These are phyloP conservation scores for Ambrosia artemisiifolia DNA, from an alignment of 129 eudicot species.

Conservation along the genomic window DNA sequence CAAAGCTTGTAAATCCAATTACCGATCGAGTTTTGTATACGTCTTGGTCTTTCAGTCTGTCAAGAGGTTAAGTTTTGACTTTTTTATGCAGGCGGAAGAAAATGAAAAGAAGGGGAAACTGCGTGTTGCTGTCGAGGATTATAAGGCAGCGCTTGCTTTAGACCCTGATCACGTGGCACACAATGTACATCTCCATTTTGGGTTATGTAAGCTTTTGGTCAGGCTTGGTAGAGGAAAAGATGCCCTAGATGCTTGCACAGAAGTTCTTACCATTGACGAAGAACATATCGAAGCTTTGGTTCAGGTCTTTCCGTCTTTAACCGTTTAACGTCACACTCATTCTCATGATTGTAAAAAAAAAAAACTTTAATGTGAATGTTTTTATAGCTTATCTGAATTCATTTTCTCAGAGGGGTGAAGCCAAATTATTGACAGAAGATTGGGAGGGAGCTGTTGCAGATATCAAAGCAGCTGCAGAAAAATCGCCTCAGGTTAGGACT, in stretches of 20 bases:
- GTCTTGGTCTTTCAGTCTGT: not conserved
- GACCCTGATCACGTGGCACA: slow-evolving; percentile 77
- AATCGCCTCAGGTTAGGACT: slow-evolving; percentile 78
- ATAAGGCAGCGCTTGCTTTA: slow-evolving; percentile 64
- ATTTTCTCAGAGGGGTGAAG: slow-evolving; percentile 80
- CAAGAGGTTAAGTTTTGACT: not conserved
- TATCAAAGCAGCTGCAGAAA: slow-evolving; percentile 84
- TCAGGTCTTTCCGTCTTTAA: no score
- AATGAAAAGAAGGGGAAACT: slow-evolving; percentile 79
- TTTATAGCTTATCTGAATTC: not conserved
- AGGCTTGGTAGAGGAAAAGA: slow-evolving; percentile 96
- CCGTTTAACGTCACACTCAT: not conserved
- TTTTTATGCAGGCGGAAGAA: slow-evolving; percentile 73
- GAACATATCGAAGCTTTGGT: slow-evolving; percentile 85
- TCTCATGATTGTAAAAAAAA: not conserved
- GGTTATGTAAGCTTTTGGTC: slow-evolving; percentile 82
- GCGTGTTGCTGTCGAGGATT: slow-evolving; percentile 80
- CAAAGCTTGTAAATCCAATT: slow-evolving; percentile 55
- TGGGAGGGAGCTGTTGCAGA: slow-evolving; percentile 98
- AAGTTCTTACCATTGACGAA: slow-evolving; percentile 76
- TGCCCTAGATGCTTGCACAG: slow-evolving; percentile 73
- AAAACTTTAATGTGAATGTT: not conserved
- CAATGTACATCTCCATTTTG: slow-evolving; percentile 81
- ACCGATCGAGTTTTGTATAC: not conserved
- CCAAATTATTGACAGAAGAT: slow-evolving; percentile 78